These are phyloP conservation scores for Inga laurina DNA, from an alignment of 306 rosid genomes.

Conservation along the genomic window DNA sequence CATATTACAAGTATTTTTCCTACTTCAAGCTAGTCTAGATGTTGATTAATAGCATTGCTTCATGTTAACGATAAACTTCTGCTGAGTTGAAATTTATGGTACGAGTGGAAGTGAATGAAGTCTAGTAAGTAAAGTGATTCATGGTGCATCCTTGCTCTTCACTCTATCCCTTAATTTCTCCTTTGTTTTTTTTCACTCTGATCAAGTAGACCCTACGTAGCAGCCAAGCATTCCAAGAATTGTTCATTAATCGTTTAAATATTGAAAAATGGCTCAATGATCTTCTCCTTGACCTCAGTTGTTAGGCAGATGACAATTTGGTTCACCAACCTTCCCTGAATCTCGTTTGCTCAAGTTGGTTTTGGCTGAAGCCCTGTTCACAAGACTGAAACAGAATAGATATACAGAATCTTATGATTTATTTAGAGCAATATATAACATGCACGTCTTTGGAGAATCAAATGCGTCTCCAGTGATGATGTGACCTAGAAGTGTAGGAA, in stretches of 20 bases:
- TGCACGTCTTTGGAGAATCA: background rate
- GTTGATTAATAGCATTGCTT: background rate
- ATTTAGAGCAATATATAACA: background rate
- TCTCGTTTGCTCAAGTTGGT: background rate
- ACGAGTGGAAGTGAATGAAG: constrained; percentile 4
- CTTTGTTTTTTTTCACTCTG: background rate
- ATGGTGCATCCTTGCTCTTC: background rate
- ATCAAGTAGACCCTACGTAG: background rate
- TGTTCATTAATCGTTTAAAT: background rate
- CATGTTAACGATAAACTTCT: background rate
- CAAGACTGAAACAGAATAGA: background rate
- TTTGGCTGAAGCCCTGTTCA: background rate
- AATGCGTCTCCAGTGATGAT: too few species aligned
- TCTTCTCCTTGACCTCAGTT: background rate
- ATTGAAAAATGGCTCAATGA: too few species aligned
- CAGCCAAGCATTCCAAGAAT: background rate
- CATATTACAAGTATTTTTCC: constrained; percentile 59
- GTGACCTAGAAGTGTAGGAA: too few species aligned
- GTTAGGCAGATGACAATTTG: background rate
- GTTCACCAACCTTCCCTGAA: background rate
- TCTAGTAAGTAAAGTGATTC: background rate
- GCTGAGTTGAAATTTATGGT: constrained; percentile 8
- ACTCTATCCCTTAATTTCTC: background rate
- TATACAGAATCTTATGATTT: background rate
- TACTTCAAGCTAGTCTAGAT: constrained; percentile 17